Evolutionary conservation across 352 stramenopile genomes (phyloP).

Genomic region (Phytophthora pini): DNA sequence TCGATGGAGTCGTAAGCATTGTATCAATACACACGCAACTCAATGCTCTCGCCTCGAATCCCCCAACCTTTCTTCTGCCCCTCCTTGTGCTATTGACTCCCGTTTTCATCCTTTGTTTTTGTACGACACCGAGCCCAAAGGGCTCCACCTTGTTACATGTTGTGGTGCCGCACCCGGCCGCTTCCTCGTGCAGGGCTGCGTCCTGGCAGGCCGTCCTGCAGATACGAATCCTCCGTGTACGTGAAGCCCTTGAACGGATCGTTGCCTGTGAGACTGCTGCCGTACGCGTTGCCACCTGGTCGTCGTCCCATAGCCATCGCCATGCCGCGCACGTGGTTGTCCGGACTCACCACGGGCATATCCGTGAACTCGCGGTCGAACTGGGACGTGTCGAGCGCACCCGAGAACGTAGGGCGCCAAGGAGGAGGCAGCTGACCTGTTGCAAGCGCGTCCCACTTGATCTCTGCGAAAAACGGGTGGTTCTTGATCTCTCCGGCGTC

Average conservation of each 20-base stretch:
- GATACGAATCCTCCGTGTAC: slow-evolving; percentile 85
- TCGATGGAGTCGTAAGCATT: slow-evolving; percentile 19
- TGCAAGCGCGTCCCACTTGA: slow-evolving; percentile 76
- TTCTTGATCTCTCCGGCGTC: slow-evolving; percentile 85
- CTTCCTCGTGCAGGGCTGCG: slow-evolving; percentile 30
- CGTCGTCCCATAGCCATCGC: slow-evolving; percentile 56
- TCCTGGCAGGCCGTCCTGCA: slow-evolving; percentile 63
- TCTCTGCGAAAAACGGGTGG: slow-evolving; percentile 83
- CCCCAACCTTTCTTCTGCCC: slow-evolving; percentile 18
- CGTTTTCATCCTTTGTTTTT: slow-evolving; percentile 16
- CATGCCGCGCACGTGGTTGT: slow-evolving; percentile 74
- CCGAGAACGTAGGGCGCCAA: slow-evolving; percentile 93
- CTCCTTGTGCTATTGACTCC: slow-evolving; percentile 30
- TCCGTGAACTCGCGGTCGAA: slow-evolving; percentile 98
- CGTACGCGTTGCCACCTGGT: slow-evolving; percentile 46
- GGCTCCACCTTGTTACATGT: slow-evolving; percentile 34
- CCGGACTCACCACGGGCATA: slow-evolving; percentile 95
- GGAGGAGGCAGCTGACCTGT: slow-evolving; percentile 80
- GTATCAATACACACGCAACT: slow-evolving; percentile 20
- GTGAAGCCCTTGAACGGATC: slow-evolving; percentile 89
- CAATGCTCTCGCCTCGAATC: slow-evolving; percentile 22
- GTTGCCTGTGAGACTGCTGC: slow-evolving; percentile 63
- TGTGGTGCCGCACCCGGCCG: slow-evolving; percentile 38
- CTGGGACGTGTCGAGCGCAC: slow-evolving; percentile 96
- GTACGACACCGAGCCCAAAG: slow-evolving; percentile 1